Base-by-base conservation (phyloP, 1,139 yeast genomes). In the Geotrichum histeridarum region DNA sequence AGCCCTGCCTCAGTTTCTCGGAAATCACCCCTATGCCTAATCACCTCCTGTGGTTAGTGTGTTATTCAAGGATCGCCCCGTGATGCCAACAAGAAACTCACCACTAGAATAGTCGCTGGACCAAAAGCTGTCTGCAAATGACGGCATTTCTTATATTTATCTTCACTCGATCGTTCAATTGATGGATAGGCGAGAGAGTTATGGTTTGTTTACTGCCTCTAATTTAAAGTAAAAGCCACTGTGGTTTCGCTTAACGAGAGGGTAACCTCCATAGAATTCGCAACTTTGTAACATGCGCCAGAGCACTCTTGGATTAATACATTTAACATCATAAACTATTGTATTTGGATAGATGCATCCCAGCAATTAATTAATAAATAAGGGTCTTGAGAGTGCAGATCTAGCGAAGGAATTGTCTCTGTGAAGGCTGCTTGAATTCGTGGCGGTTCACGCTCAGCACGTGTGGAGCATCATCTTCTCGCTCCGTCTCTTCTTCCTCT, bases 1-100 rank as follows among this genome's bases (percentile, higher is more conserved):
- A 76, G 0, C 95, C 95, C 62, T 83, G 86, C 57, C 78, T 75
- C 45, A 89, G 75, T 67, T 85, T 84, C 42, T 76, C 79, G 65
- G 87, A 87, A 18, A 89, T 75, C 14, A 76, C 73, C 55, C 77
- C 74, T 57, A 82, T 71, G 43, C 90, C 90, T 71, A 38, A 22
- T n/a, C 22, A 22, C 27, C 27, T 22, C 27, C 27, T 22, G 22
- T 22, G 27, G 27, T 22, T 22, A 22, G 27, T 5, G 27, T 5
- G 27, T 22, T 22, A 32, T 11, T 17, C 18, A 35, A 35, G 6
- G 14, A 12, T 35, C 7, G n/a, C 22, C 14, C 14, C 31, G 18
- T n/a, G 41, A 22, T 11, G 31, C 3, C 31, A 36, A 9, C 2
- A 15, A 18, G 12, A 14, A n/a, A 49, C 50, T 9, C 39, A 53